Evolutionary conservation across 108 stramenopile species (phyloP).

Genomic region (Cylindrotheca fusiformis): DNA sequence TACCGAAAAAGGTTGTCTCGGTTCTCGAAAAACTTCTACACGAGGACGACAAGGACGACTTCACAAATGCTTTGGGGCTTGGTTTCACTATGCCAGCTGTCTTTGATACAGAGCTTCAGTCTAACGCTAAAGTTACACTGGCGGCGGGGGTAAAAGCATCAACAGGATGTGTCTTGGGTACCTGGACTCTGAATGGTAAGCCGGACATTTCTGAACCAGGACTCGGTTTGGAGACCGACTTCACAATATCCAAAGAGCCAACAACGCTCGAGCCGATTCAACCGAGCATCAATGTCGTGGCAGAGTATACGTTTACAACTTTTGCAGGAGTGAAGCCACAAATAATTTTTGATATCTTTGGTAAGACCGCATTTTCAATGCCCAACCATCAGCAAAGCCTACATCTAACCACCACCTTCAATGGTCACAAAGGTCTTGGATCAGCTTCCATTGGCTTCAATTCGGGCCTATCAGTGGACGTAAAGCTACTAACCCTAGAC

Average conservation of each 20-base stretch:
- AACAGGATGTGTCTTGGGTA: background rate
- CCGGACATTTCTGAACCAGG: background rate
- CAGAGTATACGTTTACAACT: too few species aligned
- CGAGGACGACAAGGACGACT: background rate
- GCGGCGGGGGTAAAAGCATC: background rate
- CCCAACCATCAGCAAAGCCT: too few species aligned
- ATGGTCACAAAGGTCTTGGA: too few species aligned
- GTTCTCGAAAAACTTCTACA: background rate
- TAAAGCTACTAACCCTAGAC: too few species aligned
- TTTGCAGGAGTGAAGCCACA: background rate
- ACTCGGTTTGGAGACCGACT: background rate
- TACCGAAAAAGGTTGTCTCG: background rate
- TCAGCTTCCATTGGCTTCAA: too few species aligned
- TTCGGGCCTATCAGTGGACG: too few species aligned
- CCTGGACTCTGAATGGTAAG: background rate
- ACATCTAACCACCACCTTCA: too few species aligned
- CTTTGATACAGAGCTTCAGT: background rate
- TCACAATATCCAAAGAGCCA: background rate
- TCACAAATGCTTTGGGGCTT: background rate
- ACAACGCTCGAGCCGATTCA: too few species aligned
- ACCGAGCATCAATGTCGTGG: too few species aligned
- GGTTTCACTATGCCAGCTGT: background rate
- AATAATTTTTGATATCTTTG: background rate
- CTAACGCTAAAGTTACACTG: too few species aligned
- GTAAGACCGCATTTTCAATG: background rate